Evolutionary conservation across 176 grass and related monocot species (phyloP).

Genomic region (Alopecurus myosuroides): DNA sequence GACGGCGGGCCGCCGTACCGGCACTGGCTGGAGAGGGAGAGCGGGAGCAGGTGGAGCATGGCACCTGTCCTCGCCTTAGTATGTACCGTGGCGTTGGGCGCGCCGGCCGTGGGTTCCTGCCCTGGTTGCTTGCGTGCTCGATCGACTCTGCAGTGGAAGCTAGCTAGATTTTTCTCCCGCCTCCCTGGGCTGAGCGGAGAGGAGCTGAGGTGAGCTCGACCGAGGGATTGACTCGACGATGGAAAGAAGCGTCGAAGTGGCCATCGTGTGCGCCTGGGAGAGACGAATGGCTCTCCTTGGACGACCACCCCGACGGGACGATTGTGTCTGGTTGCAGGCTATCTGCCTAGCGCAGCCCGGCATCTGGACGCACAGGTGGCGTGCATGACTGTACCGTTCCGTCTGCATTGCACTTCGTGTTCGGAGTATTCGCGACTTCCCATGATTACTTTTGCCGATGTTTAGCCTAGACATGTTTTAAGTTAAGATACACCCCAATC

Average conservation of each 20-base stretch:
- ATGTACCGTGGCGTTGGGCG: neutral
- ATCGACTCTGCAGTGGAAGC: neutral
- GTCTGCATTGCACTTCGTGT: neutral
- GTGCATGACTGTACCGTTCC: neutral
- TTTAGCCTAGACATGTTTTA: too few species aligned
- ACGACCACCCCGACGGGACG: neutral
- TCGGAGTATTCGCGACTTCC: too few species aligned
- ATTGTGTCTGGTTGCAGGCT: neutral
- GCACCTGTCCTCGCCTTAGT: neutral
- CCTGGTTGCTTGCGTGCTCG: neutral
- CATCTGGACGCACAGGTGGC: too few species aligned
- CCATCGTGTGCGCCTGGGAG: neutral
- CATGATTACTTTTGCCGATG: too few species aligned
- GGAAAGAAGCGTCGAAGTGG: neutral
- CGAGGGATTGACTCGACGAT: neutral
- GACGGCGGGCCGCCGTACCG: neutral
- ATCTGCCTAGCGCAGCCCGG: neutral
- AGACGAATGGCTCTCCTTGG: constrained; percentile 7
- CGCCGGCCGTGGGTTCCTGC: neutral
- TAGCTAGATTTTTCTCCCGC: neutral
- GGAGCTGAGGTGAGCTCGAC: neutral
- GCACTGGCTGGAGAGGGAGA: constrained; percentile 23
- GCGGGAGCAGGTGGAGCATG: constrained; percentile 48
- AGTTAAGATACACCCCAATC: too few species aligned
- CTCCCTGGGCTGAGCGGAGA: neutral